phyloP scores from a whole-genome alignment of 2,329 filamentous ascomycete species.

The Cladosporium sp. region DNA sequence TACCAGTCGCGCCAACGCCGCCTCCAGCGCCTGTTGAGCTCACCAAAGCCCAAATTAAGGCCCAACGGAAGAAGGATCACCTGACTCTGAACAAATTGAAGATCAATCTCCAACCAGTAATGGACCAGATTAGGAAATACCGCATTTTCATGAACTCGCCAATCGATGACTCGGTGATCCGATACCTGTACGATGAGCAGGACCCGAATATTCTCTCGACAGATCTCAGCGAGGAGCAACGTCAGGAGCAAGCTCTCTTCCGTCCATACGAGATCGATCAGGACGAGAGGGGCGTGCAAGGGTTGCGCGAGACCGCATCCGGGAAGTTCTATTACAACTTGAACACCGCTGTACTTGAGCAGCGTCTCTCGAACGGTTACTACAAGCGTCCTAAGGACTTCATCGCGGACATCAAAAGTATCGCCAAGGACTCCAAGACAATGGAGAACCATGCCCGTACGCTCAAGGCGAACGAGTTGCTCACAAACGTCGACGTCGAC shows the following conservation, averaged over 20 bases:
- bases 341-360: slow-evolving; percentile 89
- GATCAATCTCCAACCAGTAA: slow-evolving; percentile 85
- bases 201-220: slow-evolving; percentile 67
- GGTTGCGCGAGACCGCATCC: slow-evolving; percentile 71
- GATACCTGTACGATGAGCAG: slow-evolving; percentile 81
- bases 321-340: slow-evolving; percentile 94
- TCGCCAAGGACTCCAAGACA: slow-evolving; percentile 81
- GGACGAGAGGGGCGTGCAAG: slow-evolving; percentile 75
- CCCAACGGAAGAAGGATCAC: slow-evolving; percentile 77
- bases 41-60: slow-evolving; percentile 77
- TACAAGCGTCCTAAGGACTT: slow-evolving; percentile 92
- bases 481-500: slow-evolving; percentile 92
- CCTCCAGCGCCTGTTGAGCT: slow-evolving; percentile 59
- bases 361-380: slow-evolving; percentile 93
- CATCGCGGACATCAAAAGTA: slow-evolving; percentile 76
- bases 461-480: slow-evolving; percentile 85
- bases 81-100: slow-evolving; percentile 85
- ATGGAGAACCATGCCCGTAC: slow-evolving; percentile 80
- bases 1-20: slow-evolving; percentile 69
- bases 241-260: slow-evolving; percentile 54
- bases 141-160: slow-evolving; percentile 61
- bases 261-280: slow-evolving; percentile 78
- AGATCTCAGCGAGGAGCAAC: slow-evolving; percentile 58
- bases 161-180: slow-evolving; percentile 70
- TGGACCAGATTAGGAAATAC: slow-evolving; percentile 96